These are phyloP conservation scores for Mesotaenium endlicherianum DNA, from an alignment of 139 green algal genomes.

Conservation along the genomic window DNA sequence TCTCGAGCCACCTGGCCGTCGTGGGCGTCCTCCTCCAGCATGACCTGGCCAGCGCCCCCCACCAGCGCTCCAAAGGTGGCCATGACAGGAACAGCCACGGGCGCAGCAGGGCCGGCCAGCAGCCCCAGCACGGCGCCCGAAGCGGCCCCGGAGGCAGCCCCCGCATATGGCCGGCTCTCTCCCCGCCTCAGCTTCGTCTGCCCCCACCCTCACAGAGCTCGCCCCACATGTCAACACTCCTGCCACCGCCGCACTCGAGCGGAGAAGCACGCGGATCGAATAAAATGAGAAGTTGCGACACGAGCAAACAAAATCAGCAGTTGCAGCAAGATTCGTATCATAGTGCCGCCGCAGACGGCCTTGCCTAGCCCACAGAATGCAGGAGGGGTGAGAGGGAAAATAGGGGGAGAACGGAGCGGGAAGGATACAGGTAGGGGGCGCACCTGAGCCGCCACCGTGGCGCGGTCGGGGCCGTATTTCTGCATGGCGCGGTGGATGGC, in stretches of 20 bases:
- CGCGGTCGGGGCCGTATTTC: constrained; percentile 21
- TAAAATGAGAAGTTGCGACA: neutral
- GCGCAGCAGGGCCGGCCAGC: constrained; percentile 21
- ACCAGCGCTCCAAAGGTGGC: constrained; percentile 44
- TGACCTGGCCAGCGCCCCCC: constrained; percentile 56
- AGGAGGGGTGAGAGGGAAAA: neutral
- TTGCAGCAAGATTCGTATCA: too few species aligned
- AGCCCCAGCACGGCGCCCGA: constrained; percentile 36
- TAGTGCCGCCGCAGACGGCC: too few species aligned
- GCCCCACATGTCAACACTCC: too few species aligned
- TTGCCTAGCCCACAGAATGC: neutral
- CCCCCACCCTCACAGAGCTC: too few species aligned
- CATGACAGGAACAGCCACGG: constrained; percentile 40
- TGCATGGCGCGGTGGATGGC: constrained; percentile 19
- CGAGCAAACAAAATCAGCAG: constrained; percentile 7
- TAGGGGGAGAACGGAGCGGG: neutral
- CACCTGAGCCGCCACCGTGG: constrained; percentile 24
- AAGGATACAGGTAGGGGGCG: neutral
- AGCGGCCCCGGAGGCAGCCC: neutral
- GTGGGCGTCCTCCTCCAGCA: constrained; percentile 57
- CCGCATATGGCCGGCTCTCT: constrained; percentile 20
- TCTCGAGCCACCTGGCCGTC: too few species aligned
- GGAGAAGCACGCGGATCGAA: neutral
- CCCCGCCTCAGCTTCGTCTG: neutral
- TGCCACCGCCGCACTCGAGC: too few species aligned